A percentile compares a stretch with the other conserved stretches of the same genome.
These are phyloP conservation scores for Monosporascus cannonballus DNA, from an alignment of 2,329 filamentous ascomycete species.

Conservation along the genomic window DNA sequence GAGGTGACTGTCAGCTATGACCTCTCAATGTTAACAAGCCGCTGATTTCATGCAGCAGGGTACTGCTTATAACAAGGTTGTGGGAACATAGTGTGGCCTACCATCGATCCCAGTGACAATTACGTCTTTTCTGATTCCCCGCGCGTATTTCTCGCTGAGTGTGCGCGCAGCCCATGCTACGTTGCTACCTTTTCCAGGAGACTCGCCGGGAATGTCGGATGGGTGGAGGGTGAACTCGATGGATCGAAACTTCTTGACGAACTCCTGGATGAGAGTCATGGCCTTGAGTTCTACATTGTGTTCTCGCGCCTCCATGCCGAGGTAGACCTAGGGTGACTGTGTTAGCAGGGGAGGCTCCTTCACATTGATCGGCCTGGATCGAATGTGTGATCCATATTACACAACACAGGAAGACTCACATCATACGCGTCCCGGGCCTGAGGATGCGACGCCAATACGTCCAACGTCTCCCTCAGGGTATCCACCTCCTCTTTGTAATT, in stretches of 20 bases:
- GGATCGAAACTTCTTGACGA: constrained; percentile 57
- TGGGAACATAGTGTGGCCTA: constrained; percentile 32
- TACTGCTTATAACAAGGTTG: no score
- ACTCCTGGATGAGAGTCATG: constrained; percentile 53
- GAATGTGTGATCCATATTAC: not conserved
- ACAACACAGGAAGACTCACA: constrained; percentile 41
- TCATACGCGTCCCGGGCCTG: constrained; percentile 60
- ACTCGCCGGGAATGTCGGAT: constrained; percentile 57
- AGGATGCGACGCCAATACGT: constrained; percentile 61
- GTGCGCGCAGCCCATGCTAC: constrained; percentile 64
- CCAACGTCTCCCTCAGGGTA: constrained; percentile 61
- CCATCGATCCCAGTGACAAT: constrained; percentile 69
- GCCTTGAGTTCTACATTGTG: constrained; percentile 56
- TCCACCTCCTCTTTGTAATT: constrained; percentile 71
- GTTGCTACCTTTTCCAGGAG: constrained; percentile 71
- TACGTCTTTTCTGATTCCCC: constrained; percentile 50
- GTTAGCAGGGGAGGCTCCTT: constrained; percentile 4
- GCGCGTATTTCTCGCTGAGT: constrained; percentile 54
- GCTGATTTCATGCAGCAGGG: no score
- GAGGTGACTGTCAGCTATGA: constrained; percentile 63
- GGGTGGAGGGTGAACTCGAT: constrained; percentile 66
- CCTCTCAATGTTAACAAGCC: no score
- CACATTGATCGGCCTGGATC: not conserved
- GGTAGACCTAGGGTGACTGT: constrained; percentile 48
- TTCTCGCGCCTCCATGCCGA: constrained; percentile 69